These are phyloP conservation scores for Globisporangium megalacanthum DNA, from an alignment of 352 stramenopile species.

Conservation along the genomic window DNA sequence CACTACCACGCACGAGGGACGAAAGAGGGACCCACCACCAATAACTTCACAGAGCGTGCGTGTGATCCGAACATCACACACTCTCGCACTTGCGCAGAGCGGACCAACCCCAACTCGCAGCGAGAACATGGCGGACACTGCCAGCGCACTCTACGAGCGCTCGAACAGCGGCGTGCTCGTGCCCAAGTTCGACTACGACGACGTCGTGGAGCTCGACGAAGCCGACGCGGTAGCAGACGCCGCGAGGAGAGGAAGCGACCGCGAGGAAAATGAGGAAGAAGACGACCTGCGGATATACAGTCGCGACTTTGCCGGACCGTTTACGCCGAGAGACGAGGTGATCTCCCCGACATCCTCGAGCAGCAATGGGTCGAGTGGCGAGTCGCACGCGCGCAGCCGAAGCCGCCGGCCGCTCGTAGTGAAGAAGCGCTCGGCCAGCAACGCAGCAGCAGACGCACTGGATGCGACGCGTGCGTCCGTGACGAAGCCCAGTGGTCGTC, in stretches of 20 bases:
- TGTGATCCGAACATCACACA: too few species aligned
- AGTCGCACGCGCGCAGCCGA: slow-evolving; percentile 13
- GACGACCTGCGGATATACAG: slow-evolving; percentile 11
- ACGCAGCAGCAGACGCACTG: neutral
- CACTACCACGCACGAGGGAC: too few species aligned
- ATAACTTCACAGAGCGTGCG: too few species aligned
- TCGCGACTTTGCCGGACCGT: slow-evolving; percentile 8
- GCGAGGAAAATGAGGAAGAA: neutral
- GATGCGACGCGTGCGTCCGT: neutral
- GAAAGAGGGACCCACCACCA: too few species aligned
- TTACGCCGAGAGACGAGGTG: slow-evolving; percentile 9
- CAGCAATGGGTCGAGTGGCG: slow-evolving; percentile 39
- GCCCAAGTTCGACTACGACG: slow-evolving; percentile 14
- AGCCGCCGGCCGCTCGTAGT: slow-evolving; percentile 3
- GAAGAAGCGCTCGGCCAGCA: slow-evolving; percentile 11
- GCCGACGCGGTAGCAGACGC: slow-evolving; percentile 1
- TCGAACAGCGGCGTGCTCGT: slow-evolving; percentile 18
- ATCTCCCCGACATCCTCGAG: slow-evolving; percentile 55
- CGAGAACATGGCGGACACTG: neutral
- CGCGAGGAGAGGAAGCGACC: neutral
- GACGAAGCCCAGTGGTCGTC: slow-evolving; percentile 19
- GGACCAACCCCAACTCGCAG: neutral
- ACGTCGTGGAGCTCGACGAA: slow-evolving; percentile 6
- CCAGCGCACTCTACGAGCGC: slow-evolving; percentile 6
- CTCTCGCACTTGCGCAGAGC: neutral